Conservation (phyloP, 1,139 yeast genomes). For the Candida albicans region DNA sequence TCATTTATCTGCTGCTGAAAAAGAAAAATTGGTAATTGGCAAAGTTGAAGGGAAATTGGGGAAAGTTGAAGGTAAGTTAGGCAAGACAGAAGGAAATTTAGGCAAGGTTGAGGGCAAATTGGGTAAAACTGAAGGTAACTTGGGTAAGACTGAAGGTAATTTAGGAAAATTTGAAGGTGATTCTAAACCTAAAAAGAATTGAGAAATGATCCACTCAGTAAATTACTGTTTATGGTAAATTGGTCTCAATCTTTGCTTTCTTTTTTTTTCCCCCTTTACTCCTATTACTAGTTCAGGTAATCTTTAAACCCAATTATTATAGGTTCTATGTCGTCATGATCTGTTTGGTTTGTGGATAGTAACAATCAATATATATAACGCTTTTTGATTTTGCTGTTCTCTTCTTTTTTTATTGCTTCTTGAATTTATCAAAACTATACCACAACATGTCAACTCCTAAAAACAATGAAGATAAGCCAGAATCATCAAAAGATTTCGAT, state of each 20-base stretch:
- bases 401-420: no score
- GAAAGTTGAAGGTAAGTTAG: constrained; percentile 17
- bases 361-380: neutral
- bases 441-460: constrained; percentile 3
- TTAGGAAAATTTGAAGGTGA: constrained; percentile 8
- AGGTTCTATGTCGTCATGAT: no score
- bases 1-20: constrained; percentile 1
- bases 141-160: constrained; percentile 14
- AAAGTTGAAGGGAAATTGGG: constrained; percentile 6
- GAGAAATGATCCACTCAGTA: neutral
- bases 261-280: no score
- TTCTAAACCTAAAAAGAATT: constrained; percentile 1
- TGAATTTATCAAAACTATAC: neutral
- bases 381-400: no score
- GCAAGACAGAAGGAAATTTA: constrained; percentile 9
- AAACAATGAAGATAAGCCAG: constrained; percentile 1
- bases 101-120: constrained; percentile 7
- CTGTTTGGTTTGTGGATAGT: neutral
- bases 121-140: constrained; percentile 17
- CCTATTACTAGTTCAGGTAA: no score
- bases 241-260: no score
- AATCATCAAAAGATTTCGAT: constrained; percentile 3
- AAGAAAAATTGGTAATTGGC: constrained; percentile 1
- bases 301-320: no score
- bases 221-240: no score